Evolutionary conservation across 305 asterid genomes (phyloP).

Genomic region (Fraxinus dipetala): DNA sequence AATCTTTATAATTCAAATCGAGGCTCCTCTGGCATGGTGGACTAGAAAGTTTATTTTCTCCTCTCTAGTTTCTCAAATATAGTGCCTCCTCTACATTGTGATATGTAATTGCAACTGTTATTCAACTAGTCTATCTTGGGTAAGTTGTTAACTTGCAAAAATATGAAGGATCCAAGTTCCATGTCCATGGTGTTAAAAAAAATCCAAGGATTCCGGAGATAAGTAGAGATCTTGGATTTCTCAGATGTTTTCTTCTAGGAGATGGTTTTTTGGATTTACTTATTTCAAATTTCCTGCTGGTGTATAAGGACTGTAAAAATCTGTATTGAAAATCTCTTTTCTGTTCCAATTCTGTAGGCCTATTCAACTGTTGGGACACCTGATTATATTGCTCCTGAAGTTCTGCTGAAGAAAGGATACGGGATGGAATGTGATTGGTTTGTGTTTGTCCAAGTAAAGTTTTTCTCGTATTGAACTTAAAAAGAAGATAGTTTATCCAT

Average conservation of each 20-base stretch:
- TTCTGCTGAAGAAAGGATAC: slow-evolving; percentile 80
- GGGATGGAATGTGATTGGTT: slow-evolving; percentile 98
- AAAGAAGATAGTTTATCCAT: neutral
- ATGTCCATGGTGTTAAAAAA: neutral
- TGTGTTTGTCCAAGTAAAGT: slow-evolving; percentile 20
- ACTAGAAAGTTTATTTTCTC: neutral
- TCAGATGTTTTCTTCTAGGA: neutral
- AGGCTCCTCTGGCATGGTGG: neutral
- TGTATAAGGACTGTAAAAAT: neutral
- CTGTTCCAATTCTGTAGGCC: slow-evolving; percentile 49
- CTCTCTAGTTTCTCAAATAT: neutral
- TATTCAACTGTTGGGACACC: slow-evolving; percentile 96
- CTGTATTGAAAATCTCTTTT: slow-evolving; percentile 15
- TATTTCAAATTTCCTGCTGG: neutral
- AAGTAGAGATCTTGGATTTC: neutral
- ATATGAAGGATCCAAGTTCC: neutral
- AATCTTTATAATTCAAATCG: neutral
- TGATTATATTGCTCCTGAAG: slow-evolving; percentile 95
- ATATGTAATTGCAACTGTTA: neutral
- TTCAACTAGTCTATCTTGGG: neutral
- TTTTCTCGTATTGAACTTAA: slow-evolving; percentile 10
- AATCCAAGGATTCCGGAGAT: neutral
- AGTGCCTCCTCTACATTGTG: neutral
- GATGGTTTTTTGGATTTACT: neutral
- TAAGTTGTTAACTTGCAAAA: neutral